Evolutionary conservation across 1,284 basidiomycete genomes (phyloP).

Genomic region (Heimioporus retisporus): DNA sequence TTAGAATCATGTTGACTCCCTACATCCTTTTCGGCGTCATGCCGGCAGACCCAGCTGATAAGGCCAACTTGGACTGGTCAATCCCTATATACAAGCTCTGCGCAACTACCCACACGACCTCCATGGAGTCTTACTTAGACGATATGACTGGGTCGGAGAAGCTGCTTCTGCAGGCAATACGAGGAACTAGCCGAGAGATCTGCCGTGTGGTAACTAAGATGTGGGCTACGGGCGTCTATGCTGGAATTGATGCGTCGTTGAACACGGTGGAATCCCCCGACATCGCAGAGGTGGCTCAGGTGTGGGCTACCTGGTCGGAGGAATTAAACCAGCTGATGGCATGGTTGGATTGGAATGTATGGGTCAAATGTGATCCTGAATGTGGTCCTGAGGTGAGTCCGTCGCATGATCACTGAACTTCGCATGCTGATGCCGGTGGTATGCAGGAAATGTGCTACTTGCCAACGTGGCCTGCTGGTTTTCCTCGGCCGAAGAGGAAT

Average conservation of each 20-base stretch:
- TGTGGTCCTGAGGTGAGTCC: background rate
- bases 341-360: background rate
- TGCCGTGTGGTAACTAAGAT: background rate
- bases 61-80: background rate
- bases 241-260: background rate
- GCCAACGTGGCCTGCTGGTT: background rate
- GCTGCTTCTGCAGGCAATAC: background rate
- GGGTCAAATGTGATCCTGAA: background rate
- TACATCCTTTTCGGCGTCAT: background rate
- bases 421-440: background rate
- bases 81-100: background rate
- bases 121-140: background rate
- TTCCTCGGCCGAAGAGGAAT: background rate
- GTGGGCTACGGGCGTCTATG: background rate
- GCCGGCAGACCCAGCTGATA: background rate
- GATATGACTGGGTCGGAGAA: background rate
- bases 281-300: background rate
- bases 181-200: background rate
- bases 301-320: background rate
- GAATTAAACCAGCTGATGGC: background rate
- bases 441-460: background rate
- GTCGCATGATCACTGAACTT: background rate
- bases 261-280: background rate
- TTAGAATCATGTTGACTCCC: background rate
- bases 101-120: background rate